A percentile compares a stretch with the other conserved stretches of the same genome.
Evolutionary conservation across 331 rosid genomes (phyloP).

Genomic region (Rosa hybrid): DNA sequence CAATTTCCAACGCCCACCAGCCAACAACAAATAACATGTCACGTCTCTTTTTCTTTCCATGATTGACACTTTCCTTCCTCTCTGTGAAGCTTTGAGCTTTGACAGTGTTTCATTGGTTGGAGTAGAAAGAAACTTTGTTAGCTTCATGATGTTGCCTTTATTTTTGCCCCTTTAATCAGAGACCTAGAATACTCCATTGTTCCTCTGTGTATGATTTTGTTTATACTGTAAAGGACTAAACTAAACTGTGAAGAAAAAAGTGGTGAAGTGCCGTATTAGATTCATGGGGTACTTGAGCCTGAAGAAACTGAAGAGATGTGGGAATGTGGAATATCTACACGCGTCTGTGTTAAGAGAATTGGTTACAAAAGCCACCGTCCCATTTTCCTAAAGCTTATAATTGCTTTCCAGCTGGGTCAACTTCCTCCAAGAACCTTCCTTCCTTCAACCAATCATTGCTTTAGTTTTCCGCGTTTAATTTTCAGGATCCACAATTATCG

Average conservation of each 20-base stretch:
- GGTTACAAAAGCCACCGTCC: constrained; percentile 28
- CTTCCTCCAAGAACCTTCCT: neutral
- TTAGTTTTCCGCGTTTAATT: neutral
- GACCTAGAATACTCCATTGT: neutral
- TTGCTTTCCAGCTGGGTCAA: constrained; percentile 8
- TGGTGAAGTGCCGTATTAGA: neutral
- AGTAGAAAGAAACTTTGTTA: neutral
- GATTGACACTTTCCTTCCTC: neutral
- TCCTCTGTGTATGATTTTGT: neutral
- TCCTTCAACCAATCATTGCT: neutral
- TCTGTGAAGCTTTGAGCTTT: neutral
- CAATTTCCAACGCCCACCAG: neutral
- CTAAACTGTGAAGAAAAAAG: neutral
- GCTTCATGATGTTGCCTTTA: neutral
- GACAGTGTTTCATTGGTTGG: neutral
- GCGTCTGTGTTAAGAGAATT: constrained; percentile 3
- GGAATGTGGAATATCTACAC: constrained; percentile 21
- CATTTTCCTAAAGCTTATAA: constrained; percentile 16
- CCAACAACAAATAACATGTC: neutral
- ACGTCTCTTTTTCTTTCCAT: neutral
- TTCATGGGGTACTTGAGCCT: neutral
- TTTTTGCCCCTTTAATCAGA: neutral
- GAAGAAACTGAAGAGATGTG: constrained; percentile 20
- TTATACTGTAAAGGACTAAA: neutral
- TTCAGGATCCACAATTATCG: neutral